Base-by-base conservation (phyloP, 2,329 filamentous ascomycete genomes). In the Pyrenochaeta sp. region DNA sequence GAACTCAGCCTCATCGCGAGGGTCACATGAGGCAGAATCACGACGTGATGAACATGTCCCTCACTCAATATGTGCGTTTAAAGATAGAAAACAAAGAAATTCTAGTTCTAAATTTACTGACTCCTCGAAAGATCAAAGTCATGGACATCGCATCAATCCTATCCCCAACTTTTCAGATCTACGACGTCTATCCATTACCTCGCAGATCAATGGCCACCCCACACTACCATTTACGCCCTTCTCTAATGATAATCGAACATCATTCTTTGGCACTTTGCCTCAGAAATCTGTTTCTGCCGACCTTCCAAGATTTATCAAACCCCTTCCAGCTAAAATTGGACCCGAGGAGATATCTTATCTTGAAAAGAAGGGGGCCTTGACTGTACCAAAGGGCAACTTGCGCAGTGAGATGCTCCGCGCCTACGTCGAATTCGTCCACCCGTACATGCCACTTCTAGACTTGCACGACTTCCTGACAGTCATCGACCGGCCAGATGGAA, bases 381-480 rank as follows among this genome's bases (percentile, higher is more conserved):
- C 88, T 1, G 85, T 97, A 40, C 94, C 94, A 2, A 83, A 86
- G 40, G 78, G 84, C 3, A 79, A 81, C 4, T 82, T 97, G 36
- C 91, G 94, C 70, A 92, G 91, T 74, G 92, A 93, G 58, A 84
- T 97, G 43, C 81, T 98, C 15, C 88, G 89, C 67, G 88, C 88
- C 39, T 97, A 95, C 69, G 85, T 94, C 60, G 91, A 97, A 79
- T 97, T 90, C 75, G 92, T 97, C 7, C 91, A 97, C 75, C 92
- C 93, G 0, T 97, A 92, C 76, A 97, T 97, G 92, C 94, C 94
- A 25, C 82, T 97, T 32, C 80, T 97, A 62, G 92, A 89, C 58
- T 68, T 89, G 47, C 83, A 87, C 61, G 86, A 88, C 32, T 86
- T 89, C 56, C 72, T 89, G 9, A 76, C 80, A 49, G 83, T 85